phyloP scores from a whole-genome alignment of 805 yeast species.

The Ogataea sp. region DNA sequence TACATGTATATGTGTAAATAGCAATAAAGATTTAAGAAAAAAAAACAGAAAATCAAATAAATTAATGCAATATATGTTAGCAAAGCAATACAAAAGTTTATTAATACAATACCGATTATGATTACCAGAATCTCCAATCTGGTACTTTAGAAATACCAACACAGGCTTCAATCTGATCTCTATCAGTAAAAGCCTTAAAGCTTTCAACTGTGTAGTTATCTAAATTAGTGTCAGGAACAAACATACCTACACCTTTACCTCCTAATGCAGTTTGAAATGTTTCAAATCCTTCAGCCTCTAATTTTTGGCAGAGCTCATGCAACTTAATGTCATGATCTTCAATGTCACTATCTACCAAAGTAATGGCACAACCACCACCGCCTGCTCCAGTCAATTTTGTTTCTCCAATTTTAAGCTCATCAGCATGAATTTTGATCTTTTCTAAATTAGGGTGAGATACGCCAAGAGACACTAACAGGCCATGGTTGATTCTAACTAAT shows the following conservation, averaged over 20 bases:
- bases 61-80: not conserved
- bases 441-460: slow-evolving; percentile 94
- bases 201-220: slow-evolving; percentile 20
- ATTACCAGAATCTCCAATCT: slow-evolving; percentile 59
- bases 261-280: slow-evolving; percentile 78
- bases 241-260: slow-evolving; percentile 77
- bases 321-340: slow-evolving; percentile 22
- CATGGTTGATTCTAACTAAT: slow-evolving; percentile 78
- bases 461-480: slow-evolving; percentile 74
- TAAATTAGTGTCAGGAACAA: slow-evolving; percentile 11
- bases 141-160: slow-evolving; percentile 34
- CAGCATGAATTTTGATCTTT: slow-evolving; percentile 57
- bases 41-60: no score
- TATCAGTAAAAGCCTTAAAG: slow-evolving; percentile 29
- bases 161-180: slow-evolving; percentile 39
- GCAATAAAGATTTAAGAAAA: not conserved
- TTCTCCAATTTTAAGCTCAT: slow-evolving; percentile 59
- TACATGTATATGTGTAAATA: no score
- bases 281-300: slow-evolving; percentile 48
- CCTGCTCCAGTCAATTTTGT: slow-evolving; percentile 98
- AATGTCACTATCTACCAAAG: slow-evolving; percentile 51
- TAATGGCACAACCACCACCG: slow-evolving; percentile 98
- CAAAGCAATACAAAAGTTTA: no score
- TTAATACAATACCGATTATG: not conserved
- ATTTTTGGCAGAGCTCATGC: slow-evolving; percentile 27